Conservation (phyloP, 345 rosid species). For the Clausena lansium region DNA sequence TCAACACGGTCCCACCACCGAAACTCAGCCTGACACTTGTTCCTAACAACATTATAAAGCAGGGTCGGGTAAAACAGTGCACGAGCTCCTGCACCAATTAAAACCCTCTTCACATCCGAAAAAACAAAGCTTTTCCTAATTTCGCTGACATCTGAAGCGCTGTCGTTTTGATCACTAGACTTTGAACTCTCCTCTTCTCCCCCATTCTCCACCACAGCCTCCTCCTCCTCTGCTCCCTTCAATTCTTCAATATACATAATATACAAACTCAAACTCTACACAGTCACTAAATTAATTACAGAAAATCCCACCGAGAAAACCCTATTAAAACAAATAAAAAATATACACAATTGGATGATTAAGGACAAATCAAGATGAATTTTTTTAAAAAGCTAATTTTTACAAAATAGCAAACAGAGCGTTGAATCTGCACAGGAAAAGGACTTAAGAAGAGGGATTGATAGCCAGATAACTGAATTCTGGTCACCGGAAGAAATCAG, state of each 20-base stretch:
- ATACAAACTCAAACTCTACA: constrained; percentile 27
- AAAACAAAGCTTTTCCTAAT: constrained; percentile 22
- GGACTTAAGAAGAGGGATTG: constrained; percentile 15
- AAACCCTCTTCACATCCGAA: constrained; percentile 57
- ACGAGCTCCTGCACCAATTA: constrained; percentile 94
- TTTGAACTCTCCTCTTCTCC: constrained; percentile 19
- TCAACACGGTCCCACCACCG: constrained; percentile 96
- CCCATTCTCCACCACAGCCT: constrained; percentile 19
- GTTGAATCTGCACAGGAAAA: constrained; percentile 31
- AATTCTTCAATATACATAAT: constrained; percentile 87
- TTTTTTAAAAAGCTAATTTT: constrained; percentile 27
- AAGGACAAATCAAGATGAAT: not conserved
- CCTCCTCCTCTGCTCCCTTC: constrained; percentile 41
- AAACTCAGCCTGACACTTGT: constrained; percentile 80
- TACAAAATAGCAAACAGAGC: constrained; percentile 27
- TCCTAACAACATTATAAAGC: constrained; percentile 90
- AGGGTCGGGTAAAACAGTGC: constrained; percentile 88
- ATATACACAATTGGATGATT: not conserved
- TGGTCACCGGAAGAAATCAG: constrained; percentile 25
- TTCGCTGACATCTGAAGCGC: constrained; percentile 10
- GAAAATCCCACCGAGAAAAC: constrained; percentile 17
- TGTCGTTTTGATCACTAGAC: constrained; percentile 5
- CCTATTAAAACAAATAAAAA: constrained; percentile 13
- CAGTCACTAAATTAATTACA: constrained; percentile 18
- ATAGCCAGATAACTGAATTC: constrained; percentile 14